Conservation (phyloP, 1,284 basidiomycete genomes). For the Salmacisia buchloeana region DNA sequence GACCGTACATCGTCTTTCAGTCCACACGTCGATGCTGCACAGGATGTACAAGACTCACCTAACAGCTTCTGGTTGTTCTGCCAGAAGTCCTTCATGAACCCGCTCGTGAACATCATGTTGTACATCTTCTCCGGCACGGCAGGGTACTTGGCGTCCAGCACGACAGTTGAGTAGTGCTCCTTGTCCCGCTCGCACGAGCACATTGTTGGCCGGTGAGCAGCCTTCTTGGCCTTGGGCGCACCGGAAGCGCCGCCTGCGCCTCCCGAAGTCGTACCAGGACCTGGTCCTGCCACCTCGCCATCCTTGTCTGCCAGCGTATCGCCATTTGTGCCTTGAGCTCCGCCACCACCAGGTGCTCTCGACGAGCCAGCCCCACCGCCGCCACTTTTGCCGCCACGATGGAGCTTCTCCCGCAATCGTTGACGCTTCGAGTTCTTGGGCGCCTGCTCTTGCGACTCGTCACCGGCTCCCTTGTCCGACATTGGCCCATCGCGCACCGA, state of each 20-base stretch:
- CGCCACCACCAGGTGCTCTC: too few relatives aligned
- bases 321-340: too few relatives aligned
- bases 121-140: constrained; percentile 91
- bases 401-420: constrained; percentile 28
- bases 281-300: background rate
- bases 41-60: constrained; percentile 58
- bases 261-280: background rate
- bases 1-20: background rate
- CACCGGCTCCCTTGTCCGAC: constrained; percentile 14
- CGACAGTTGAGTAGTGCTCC: constrained; percentile 67
- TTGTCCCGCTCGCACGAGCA: constrained; percentile 71
- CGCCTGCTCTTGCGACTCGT: constrained; percentile 16
- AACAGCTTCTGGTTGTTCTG: constrained; percentile 77
- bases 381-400: background rate
- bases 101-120: constrained; percentile 91
- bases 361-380: background rate
- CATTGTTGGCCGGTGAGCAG: constrained; percentile 57
- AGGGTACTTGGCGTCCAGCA: constrained; percentile 73
- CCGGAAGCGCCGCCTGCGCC: background rate
- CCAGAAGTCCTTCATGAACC: constrained; percentile 93
- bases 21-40: too few relatives aligned
- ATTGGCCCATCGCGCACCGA: constrained; percentile 9
- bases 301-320: background rate
- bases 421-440: constrained; percentile 23
- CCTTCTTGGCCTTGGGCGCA: constrained; percentile 22